Base-by-base conservation (phyloP, 2,329 filamentous ascomycete genomes). In the Paramyrothecium roridum region DNA sequence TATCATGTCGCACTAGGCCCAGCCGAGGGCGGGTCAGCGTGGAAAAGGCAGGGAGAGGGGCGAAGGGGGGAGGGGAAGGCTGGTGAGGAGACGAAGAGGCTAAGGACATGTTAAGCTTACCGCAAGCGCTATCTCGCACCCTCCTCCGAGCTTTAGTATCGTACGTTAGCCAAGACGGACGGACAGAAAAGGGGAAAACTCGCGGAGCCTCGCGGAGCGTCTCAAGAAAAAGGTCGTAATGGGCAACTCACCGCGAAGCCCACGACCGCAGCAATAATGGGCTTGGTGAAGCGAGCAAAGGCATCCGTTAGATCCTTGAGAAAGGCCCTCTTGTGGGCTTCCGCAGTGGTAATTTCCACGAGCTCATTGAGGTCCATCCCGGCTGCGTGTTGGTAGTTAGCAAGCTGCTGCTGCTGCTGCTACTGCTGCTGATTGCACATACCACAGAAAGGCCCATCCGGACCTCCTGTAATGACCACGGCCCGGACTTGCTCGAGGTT, bases 91-190 rank as follows among this genome's bases (percentile, higher is more conserved):
- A n/a, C n/a, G n/a, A n/a, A n/a, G 33, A 17, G 21, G 48, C 6
- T 8, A n/a, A 45, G 34, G 20, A 8, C 8, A 23, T 19, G 4
- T 37, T 17, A 20, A 12, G 64, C 52, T 62, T 66, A 73, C 71
- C 48, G 67, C 67, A 21, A 78, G 63, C 2, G 74, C 74, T 50
- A 78, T 61, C 56, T 77, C 76, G 53, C 74, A 77, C 8, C 75
- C 75, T 6, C 75, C 74, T 23, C 76, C 75, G 20, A 77, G 66
- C 72, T 73, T 19, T 4, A 6, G 16, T 4, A 8, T 13, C 4
- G 37, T 43, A 30, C 26, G 37, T 43, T 16, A 43, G 37, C n/a
- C 37, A 16, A 43, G 37, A 43, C 37, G 37, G 13, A 43, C 37
- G 26, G 26, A 30, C 26, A 30, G 4, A 10, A 30, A 30, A 30